These are phyloP conservation scores for Alternaria arbusti DNA, from an alignment of 2,329 filamentous ascomycete species.

Conservation along the genomic window DNA sequence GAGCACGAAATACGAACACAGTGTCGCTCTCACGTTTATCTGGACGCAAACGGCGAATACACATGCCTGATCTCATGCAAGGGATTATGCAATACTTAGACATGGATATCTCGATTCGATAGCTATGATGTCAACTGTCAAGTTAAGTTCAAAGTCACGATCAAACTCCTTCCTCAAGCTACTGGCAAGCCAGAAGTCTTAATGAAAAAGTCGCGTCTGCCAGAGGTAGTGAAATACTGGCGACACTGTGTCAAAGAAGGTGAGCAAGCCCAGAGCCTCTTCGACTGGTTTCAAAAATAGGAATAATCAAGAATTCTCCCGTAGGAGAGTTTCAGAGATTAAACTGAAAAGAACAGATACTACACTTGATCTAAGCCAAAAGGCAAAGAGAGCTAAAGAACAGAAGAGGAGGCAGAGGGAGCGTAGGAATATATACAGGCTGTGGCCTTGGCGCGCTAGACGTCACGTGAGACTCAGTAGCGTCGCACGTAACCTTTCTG, in stretches of 20 bases:
- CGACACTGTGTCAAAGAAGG: constrained; percentile 27
- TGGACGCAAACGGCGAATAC: too few species aligned
- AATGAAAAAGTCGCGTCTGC: constrained; percentile 62
- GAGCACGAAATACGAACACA: too few species aligned
- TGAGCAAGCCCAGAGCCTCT: constrained; percentile 28
- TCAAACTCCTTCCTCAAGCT: constrained; percentile 62
- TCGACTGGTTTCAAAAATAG: constrained; percentile 22
- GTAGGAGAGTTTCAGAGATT: constrained; percentile 17
- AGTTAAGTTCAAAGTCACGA: too few species aligned
- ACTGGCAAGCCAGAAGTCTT: constrained; percentile 58
- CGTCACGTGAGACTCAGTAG: neutral
- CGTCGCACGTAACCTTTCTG: neutral
- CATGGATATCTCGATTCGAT: too few species aligned
- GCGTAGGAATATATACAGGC: neutral
- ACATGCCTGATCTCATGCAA: too few species aligned
- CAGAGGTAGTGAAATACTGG: constrained; percentile 27
- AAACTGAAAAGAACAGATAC: constrained; percentile 13
- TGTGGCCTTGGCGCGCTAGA: neutral
- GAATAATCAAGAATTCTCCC: constrained; percentile 18
- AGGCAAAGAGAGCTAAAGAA: constrained; percentile 6
- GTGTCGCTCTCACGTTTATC: too few species aligned
- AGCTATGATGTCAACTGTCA: too few species aligned
- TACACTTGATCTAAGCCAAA: constrained; percentile 13
- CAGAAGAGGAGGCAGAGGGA: neutral
- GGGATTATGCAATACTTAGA: too few species aligned